phyloP scores from a whole-genome alignment of 306 rosid genomes.

The Quercus agrifolia region DNA sequence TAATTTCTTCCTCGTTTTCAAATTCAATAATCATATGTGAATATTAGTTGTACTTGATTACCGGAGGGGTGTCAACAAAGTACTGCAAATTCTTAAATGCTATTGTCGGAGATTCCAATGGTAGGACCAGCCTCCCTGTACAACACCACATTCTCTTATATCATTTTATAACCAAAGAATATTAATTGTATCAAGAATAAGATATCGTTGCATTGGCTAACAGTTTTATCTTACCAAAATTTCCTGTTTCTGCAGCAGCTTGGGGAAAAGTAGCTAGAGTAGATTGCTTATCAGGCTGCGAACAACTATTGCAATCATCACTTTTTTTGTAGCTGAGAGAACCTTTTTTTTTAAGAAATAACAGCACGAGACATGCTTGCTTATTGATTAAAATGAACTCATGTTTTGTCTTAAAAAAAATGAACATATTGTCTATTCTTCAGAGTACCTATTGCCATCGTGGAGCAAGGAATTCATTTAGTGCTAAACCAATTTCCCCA shows the following conservation, averaged over 20 bases:
- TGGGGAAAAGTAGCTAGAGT: constrained; percentile 29
- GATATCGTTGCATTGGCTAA: not conserved
- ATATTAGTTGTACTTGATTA: constrained; percentile 18
- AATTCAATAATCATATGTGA: constrained; percentile 6
- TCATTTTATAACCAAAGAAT: not conserved
- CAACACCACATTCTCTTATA: constrained; percentile 3
- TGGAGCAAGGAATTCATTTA: constrained; percentile 56
- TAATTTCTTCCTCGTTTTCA: constrained; percentile 14
- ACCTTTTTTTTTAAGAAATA: constrained; percentile 38
- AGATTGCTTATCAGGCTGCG: constrained; percentile 34
- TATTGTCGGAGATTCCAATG: constrained; percentile 44
- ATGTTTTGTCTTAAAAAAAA: constrained; percentile 24
- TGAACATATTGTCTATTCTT: not conserved
- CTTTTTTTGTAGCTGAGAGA: constrained; percentile 30
- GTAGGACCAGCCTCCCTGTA: constrained; percentile 54
- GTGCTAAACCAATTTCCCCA: constrained; percentile 52
- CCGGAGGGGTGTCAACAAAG: constrained; percentile 54
- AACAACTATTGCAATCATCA: constrained; percentile 12
- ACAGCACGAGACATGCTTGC: constrained; percentile 37
- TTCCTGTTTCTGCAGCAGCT: constrained; percentile 34
- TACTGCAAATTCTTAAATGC: constrained; percentile 54
- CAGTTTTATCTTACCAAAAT: constrained; percentile 32
- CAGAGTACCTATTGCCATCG: constrained; percentile 54
- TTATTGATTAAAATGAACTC: constrained; percentile 23
- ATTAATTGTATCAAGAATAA: not conserved